Base-by-base conservation (phyloP, 495 filamentous ascomycete genomes). In the Hypoxylon trugodes region DNA sequence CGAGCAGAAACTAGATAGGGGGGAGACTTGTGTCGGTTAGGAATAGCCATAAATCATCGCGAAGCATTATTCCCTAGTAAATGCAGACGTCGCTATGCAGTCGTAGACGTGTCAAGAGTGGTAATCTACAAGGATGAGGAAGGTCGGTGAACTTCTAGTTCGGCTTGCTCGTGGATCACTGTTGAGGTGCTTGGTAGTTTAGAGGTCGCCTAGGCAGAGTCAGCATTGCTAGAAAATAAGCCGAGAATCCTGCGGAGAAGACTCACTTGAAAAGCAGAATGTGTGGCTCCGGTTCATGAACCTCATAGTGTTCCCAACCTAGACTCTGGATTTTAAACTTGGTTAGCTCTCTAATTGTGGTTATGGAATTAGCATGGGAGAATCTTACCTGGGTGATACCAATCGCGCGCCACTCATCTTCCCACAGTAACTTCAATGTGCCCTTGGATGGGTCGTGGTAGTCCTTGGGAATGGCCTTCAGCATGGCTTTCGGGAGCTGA, bases 291-390 rank as follows among this genome's bases (percentile, higher is more conserved):
- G 95, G 95, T 75, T 97, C 96, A 73, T 98, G 95, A 50, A 98
- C 95, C 76, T 98, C 95, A 66, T 98, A 98, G 76, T 98, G 95
- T 71, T 97, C 93, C 95, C 95, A 98, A 21, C 95, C 95, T 62
- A 98, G 79, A 75, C 96, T 98, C 92, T 98, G 48, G 3, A 53
- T 2, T 8, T 41, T 16, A 19, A 33, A 24, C 13, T 53, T 26
- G 30, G 50, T 77, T 57, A 79, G 74, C 35, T 12, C 21, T 24
- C 15, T 9, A 13, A 41, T 9, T 13, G 12, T 9, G 13, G 10
- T 4, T 13, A 8, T 13, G 16, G 28, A 30, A 15, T 4, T 40
- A 24, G 32, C 13, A 25, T 3, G 3, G 42, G 22, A 56, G 19
- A 12, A 56, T 58, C 79, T 32, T 74, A 95, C 92, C 86, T 97